Evolutionary conservation across 305 asterid species (phyloP), one percentile per base, ranked within the genome.

Genomic region (Ajuga reptans): DNA sequence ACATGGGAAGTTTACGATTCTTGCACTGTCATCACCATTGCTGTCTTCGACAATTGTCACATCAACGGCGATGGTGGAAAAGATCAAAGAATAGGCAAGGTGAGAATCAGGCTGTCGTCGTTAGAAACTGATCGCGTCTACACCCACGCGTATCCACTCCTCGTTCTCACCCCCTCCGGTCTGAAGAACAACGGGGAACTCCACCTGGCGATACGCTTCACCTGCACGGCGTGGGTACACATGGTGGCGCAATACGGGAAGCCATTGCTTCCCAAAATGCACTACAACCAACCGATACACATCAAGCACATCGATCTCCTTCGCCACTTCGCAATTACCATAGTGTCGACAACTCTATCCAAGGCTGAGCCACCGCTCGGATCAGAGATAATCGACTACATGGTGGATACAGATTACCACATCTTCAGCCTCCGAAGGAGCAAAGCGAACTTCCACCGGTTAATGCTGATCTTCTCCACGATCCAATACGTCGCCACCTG

Each of bases 1-100:
- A 89, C 96, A 0, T 92, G 98, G 98, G 95, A 92, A 56, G 96
- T 92, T 2, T 76, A 72, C 41, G 98, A 92, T 72, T 84, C 96
- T 3, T 89, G 86, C 63, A 92, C 96, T 0, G 98, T 92, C 10
- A 81, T 92, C 51, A 92, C 96, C 0, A 72, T 92, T 63, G 96
- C 92, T 9, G 96, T 87, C 24, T 92, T 92, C n/a, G 98, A 92
- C 72, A 92, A 89, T 53, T 71, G 85, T 73, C 94, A 89, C 72
- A 64, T 87, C 75, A 78, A 81, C 62, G 98, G 95, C 43, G 78
- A 72, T 15, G 89, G 82, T 17, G 77, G 81, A 5, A 84, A 73
- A 71, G 98, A 92, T 75, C 94, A 86, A 75, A 78, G 83, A 75
- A 92, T 92, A 9, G 98, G 98, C 18, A 92, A 87, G 80, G 92